Evolutionary conservation across 148 eudicot species (phyloP), one percentile per base, ranked within the genome.

Genomic region (Heliamphora exappendiculata): DNA sequence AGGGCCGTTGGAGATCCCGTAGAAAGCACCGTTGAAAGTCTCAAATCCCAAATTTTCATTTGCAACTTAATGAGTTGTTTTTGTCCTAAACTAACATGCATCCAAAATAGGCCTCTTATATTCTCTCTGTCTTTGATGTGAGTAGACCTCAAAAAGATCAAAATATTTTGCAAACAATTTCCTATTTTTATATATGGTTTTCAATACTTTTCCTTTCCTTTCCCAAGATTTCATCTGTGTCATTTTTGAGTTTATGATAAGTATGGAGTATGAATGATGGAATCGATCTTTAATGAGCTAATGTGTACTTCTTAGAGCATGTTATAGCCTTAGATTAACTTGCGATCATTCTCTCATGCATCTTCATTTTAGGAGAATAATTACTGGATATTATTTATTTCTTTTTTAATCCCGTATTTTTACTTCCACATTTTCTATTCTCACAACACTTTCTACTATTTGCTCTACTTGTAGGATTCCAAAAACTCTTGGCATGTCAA

Each of bases 401-500:
- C 11, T 13, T 42, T 62, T 28, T 45, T 44, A 3, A 24, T 33
- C 44, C 34, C 12, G 33, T 0, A 5, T 51, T 45, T 42, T 5
- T 20, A 26, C 17, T 42, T 41, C 10, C 54, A 57, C 37, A n/a
- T 19, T 16, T 9, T 62, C 6, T 64, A 44, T 45, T 6, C 41
- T 20, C 17, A 33, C 24, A 0, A 31, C 57, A 17, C 33, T 22
- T 10, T 44, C 7, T 60, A 58, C 31, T n/a, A 3, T 71, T 12
- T 74, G 49, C 36, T 71, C 28, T 34, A 47, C 69, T 76, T 83
- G 80, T 84, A 87, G 90, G 80, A 85, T 87, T 29, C 90, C 90
- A 24, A 83, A 70, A 85, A 87, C 87, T 29, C 55, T 87, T 12
- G 88, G 90, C 16, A 83, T 87, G 67, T 80, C 90, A 37, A 83